Percentiles rank a stretch among this genome's conserved stretches.
Evolutionary conservation across 208 protist genomes (phyloP).

Genomic region (Novymonas esmeraldas): DNA sequence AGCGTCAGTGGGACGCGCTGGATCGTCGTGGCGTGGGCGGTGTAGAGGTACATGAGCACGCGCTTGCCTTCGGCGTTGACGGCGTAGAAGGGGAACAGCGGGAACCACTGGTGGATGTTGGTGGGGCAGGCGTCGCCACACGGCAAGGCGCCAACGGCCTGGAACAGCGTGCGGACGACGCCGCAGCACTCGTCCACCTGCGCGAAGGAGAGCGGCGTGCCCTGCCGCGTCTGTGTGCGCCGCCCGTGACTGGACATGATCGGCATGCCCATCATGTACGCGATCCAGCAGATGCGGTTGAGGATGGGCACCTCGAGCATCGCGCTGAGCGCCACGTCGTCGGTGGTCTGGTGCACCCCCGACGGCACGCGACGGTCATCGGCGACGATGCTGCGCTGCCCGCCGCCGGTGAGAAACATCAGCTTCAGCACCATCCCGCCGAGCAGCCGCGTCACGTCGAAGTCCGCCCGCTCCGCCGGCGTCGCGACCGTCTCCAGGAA

Average conservation of each 20-base stretch:
- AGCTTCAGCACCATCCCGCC: constrained; percentile 47
- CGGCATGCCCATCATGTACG: constrained; percentile 59
- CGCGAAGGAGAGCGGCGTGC: constrained; percentile 38
- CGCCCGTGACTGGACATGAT: constrained; percentile 38
- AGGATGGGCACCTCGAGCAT: constrained; percentile 57
- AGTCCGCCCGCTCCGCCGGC: constrained; percentile 23
- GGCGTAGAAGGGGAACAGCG: constrained; percentile 63
- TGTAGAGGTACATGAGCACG: constrained; percentile 58
- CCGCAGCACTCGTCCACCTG: constrained; percentile 49
- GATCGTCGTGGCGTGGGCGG: constrained; percentile 27
- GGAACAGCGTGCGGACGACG: constrained; percentile 56
- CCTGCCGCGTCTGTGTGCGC: constrained; percentile 24
- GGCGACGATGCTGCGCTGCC: constrained; percentile 57
- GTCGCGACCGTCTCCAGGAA: constrained; percentile 29
- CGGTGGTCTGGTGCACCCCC: constrained; percentile 23
- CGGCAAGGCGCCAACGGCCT: constrained; percentile 60
- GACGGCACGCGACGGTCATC: constrained; percentile 46
- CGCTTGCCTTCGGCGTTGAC: constrained; percentile 65
- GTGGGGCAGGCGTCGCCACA: constrained; percentile 45
- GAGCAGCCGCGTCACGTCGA: constrained; percentile 38
- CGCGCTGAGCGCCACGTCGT: constrained; percentile 52
- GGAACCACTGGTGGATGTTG: constrained; percentile 51
- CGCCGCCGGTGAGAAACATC: constrained; percentile 64
- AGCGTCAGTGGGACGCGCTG: constrained; percentile 37
- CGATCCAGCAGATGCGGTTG: constrained; percentile 55